These are phyloP conservation scores for Pterula multifida DNA, from an alignment of 1,284 basidiomycete species.

Conservation along the genomic window DNA sequence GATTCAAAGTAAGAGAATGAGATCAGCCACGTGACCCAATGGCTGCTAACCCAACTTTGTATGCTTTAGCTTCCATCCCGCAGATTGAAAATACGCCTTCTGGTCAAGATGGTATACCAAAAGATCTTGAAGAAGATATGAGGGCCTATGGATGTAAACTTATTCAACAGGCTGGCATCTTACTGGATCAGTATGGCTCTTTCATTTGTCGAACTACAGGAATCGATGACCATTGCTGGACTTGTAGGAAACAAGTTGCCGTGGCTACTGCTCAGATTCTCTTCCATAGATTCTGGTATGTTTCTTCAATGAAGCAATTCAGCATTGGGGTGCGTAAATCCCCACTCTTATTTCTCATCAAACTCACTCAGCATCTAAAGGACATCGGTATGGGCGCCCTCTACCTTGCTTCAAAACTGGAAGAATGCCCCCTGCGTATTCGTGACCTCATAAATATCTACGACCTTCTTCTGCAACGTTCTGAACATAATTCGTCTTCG, in stretches of 20 bases:
- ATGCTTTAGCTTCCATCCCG: constrained; percentile 73
- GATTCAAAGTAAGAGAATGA: neutral
- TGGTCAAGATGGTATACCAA: constrained; percentile 67
- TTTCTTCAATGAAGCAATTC: constrained; percentile 89
- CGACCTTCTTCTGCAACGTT: constrained; percentile 70
- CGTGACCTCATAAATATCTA: constrained; percentile 93
- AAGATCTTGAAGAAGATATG: constrained; percentile 76
- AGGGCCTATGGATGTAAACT: constrained; percentile 83
- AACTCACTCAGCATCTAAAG: constrained; percentile 26
- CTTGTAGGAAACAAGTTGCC: constrained; percentile 82
- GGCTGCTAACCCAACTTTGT: constrained; percentile 32
- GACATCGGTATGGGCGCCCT: constrained; percentile 90
- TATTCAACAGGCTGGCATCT: constrained; percentile 88
- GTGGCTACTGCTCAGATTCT: constrained; percentile 94
- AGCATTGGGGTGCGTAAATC: constrained; percentile 63
- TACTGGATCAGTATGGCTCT: constrained; percentile 69
- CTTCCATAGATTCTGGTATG: constrained; percentile 96
- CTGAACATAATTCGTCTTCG: constrained; percentile 27
- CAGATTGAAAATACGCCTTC: constrained; percentile 81
- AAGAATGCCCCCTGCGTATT: constrained; percentile 86
- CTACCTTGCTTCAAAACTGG: constrained; percentile 91
- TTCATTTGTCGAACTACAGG: neutral
- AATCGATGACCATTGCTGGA: constrained; percentile 2
- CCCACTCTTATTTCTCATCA: constrained; percentile 5
- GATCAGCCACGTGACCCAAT: neutral